phyloP scores from a whole-genome alignment of 768 basidiomycete genomes.

The Agrocybe chaxingu region DNA sequence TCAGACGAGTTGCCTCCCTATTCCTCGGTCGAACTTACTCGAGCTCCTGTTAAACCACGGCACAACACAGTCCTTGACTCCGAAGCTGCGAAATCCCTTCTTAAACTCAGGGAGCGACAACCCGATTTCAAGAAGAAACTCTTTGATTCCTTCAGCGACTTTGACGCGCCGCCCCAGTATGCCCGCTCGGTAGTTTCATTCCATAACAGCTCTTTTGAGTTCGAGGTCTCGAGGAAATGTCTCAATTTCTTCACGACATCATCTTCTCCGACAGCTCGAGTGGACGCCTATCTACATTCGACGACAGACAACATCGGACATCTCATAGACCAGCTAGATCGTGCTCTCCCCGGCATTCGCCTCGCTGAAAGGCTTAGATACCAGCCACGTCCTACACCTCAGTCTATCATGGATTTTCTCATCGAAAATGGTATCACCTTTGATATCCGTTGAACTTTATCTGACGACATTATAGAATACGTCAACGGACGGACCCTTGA shows the following conservation, averaged over 20 bases:
- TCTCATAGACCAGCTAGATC: constrained; percentile 37
- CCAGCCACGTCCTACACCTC: constrained; percentile 31
- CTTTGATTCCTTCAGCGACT: constrained; percentile 33
- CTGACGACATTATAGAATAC: constrained; percentile 31
- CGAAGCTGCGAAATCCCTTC: background rate
- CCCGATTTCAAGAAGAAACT: constrained; percentile 23
- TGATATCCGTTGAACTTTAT: background rate
- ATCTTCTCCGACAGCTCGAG: constrained; percentile 10
- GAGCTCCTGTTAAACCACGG: background rate
- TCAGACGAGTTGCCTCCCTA: constrained; percentile 14
- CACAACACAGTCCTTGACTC: background rate
- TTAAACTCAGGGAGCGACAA: background rate
- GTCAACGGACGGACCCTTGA: constrained; percentile 43
- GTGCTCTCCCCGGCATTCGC: constrained; percentile 45
- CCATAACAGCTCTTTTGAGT: constrained; percentile 44
- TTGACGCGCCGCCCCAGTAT: constrained; percentile 39
- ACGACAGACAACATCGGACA: constrained; percentile 22
- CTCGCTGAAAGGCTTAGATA: constrained; percentile 37
- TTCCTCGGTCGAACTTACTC: constrained; percentile 6
- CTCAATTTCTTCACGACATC: constrained; percentile 20
- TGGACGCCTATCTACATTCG: background rate
- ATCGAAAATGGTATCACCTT: constrained; percentile 28
- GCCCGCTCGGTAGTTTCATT: constrained; percentile 39
- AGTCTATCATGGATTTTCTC: constrained; percentile 40
- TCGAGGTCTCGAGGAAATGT: constrained; percentile 34